Evolutionary conservation across 108 stramenopile species (phyloP), one percentile per base, ranked within the genome.

Genomic region (Thalassiosira profunda): DNA sequence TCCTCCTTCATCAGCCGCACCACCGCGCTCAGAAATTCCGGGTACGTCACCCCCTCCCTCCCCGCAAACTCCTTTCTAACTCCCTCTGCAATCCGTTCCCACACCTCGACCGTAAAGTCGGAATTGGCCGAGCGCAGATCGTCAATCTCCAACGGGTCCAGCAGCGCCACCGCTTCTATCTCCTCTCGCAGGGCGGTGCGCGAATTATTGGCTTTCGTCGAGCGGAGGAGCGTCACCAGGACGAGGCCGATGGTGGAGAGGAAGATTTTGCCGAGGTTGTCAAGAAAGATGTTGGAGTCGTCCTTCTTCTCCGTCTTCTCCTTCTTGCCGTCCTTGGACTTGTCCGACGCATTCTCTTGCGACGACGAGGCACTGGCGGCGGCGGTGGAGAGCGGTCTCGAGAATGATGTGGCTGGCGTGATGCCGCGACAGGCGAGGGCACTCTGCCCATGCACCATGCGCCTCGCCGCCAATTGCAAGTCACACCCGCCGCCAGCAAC

Each of bases 131-230:
- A 25, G 12, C 94, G 75, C 36, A 96, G 62, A 67, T 96, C 94
- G 18, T 90, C 87, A 60, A 96, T 85, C 61, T 96, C 94, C 23
- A 90, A 42, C 1, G 94, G 94, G 71, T 93, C 94, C 47, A 96
- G 59, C 8, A 80, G 61, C 3, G 88, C 54, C 2, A 21, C 31
- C 20, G 63, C 54, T 74, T 91, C 92, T 15, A 96, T 45, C 6
- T 66, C 48, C 42, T 89, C 90, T 0, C 94, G 88, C 14, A 93
- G 8, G 17, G 48, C 66, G 25, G 76, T 78, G 12, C 75, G 60
- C 42, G 86, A 82, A 37, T 67, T 81, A 31, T 82, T 86, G 11
- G 74, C 71, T 40, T 67, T 67, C 35, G 86, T 87, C n/a, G 80
- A 80, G 0, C 94, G 76, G 3, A 93, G 56, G 40, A 96, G 67